Evolutionary conservation across 768 basidiomycete species (phyloP).

Genomic region (Asterophora lycoperdoides): DNA sequence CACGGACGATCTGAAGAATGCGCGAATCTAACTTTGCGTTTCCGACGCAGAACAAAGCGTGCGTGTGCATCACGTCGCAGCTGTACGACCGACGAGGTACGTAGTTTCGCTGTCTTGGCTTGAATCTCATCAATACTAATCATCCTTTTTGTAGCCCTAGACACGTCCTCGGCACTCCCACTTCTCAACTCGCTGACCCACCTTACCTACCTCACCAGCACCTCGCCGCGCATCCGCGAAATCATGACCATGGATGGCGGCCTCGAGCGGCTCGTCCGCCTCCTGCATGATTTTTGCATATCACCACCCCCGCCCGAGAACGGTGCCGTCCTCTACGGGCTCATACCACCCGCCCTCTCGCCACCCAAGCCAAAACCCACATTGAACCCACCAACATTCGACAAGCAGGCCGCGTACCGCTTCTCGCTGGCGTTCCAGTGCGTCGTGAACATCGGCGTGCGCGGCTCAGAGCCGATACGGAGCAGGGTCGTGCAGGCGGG

Average conservation of each 20-base stretch:
- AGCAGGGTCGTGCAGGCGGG: slow-evolving; percentile 93
- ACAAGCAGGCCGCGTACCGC: slow-evolving; percentile 82
- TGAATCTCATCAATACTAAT: slow-evolving; percentile 4
- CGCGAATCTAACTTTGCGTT: slow-evolving; percentile 94
- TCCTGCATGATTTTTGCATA: slow-evolving; percentile 85
- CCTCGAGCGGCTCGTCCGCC: slow-evolving; percentile 89
- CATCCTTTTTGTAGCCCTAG: slow-evolving; percentile 35
- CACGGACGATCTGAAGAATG: slow-evolving; percentile 41
- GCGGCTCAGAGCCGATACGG: slow-evolving; percentile 89
- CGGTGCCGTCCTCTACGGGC: slow-evolving; percentile 71
- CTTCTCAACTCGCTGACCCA: slow-evolving; percentile 89
- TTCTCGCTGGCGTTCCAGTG: slow-evolving; percentile 96
- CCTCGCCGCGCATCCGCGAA: slow-evolving; percentile 95
- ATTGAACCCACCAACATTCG: slow-evolving; percentile 64
- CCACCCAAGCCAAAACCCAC: slow-evolving; percentile 53
- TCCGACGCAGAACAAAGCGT: slow-evolving; percentile 91
- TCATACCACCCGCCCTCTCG: slow-evolving; percentile 59
- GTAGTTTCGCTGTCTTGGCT: not conserved
- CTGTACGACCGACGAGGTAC: slow-evolving; percentile 91
- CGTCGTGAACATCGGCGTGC: slow-evolving; percentile 93
- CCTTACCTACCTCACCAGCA: slow-evolving; percentile 93
- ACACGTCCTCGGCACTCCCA: slow-evolving; percentile 44
- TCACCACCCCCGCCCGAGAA: slow-evolving; percentile 80
- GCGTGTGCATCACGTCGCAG: slow-evolving; percentile 90
- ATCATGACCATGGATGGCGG: slow-evolving; percentile 98